Base-by-base conservation (phyloP, 331 rosid genomes). In the Ulmus americana region DNA sequence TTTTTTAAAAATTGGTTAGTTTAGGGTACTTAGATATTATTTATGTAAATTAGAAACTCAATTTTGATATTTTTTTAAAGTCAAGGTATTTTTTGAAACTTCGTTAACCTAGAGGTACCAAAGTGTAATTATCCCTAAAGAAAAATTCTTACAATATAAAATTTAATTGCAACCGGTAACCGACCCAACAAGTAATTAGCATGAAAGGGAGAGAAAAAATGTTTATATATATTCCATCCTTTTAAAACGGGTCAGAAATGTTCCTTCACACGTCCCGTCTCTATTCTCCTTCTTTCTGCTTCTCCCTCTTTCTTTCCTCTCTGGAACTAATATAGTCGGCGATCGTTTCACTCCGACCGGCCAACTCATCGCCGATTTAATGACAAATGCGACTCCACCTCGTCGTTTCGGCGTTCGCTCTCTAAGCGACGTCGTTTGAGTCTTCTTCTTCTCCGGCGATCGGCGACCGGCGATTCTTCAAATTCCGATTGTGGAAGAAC, bases 201-300 rank as follows among this genome's bases (percentile, higher is more conserved):
- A 75, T 71, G 78, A 75, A 70, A 74, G 10, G 20, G 59, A 8
- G 13, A 49, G n/a, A 47, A 47, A 50, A 82, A 80, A 75, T 77
- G 80, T 81, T 55, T 83, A 76, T 73, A 80, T 80, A 85, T 87
- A 72, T 81, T 88, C 90, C 80, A n/a, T 72, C 61, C 86, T 56
- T 82, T 59, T 72, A 69, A 78, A 71, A 70, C 70, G 79, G 77
- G 72, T 74, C 74, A 45, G 80, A 71, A 64, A 45, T 64, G 83
- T 87, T 80, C 82, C 84, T 57, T 77, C 82, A 56, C 71, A 63
- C 74, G 78, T 79, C 88, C 73, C 82, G 50, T 81, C 71, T 74
- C 59, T 22, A 42, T 43, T 4, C 38, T 54, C 61, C 67, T 67
- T 12, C 63, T 62, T 64, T 57, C 35, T 69, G 39, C 16, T 57